Evolutionary conservation across 306 rosid genomes (phyloP).

Genomic region (Fragaria nilgerrensis): DNA sequence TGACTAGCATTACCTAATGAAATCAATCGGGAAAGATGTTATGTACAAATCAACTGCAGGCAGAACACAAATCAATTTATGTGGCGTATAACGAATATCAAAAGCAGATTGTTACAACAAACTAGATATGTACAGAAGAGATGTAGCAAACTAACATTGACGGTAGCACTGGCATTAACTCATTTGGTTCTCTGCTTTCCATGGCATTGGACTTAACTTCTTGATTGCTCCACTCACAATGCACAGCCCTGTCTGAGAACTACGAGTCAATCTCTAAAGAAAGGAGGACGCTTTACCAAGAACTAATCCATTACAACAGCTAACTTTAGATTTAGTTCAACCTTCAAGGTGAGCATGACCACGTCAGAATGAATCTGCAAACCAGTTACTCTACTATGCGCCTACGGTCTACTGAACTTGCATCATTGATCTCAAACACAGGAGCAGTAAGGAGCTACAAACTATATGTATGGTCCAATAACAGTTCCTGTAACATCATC

Average conservation of each 20-base stretch:
- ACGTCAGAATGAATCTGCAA: conserved; percentile 30
- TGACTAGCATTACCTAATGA: not conserved
- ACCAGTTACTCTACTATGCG: conserved; percentile 14
- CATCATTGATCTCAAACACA: conserved; percentile 34
- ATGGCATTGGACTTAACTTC: conserved; percentile 17
- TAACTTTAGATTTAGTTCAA: not conserved
- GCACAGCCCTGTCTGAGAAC: conserved; percentile 28
- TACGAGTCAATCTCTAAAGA: conserved; percentile 14
- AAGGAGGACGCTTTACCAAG: conserved; percentile 15
- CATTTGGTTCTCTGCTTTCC: conserved; percentile 15
- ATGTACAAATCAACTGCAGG: conserved; percentile 5
- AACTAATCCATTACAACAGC: conserved; percentile 7
- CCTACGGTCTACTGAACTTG: conserved; percentile 27
- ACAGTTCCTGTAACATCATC: conserved; percentile 39
- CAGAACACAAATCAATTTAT: conserved; percentile 9
- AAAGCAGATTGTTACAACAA: conserved; percentile 6
- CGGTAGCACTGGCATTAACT: conserved; percentile 9
- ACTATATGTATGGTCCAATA: conserved; percentile 23
- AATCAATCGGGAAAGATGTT: not conserved
- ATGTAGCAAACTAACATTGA: conserved; percentile 11
- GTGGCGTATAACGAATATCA: conserved; percentile 20
- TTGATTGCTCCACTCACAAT: not conserved
- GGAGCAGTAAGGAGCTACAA: conserved; percentile 21
- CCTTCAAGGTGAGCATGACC: conserved; percentile 7
- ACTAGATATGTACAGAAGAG: conserved; percentile 35